A percentile compares a stretch with the other conserved stretches of the same genome.
Evolutionary conservation across 257 asterid species (phyloP).

Genomic region (Capsicum pubescens): DNA sequence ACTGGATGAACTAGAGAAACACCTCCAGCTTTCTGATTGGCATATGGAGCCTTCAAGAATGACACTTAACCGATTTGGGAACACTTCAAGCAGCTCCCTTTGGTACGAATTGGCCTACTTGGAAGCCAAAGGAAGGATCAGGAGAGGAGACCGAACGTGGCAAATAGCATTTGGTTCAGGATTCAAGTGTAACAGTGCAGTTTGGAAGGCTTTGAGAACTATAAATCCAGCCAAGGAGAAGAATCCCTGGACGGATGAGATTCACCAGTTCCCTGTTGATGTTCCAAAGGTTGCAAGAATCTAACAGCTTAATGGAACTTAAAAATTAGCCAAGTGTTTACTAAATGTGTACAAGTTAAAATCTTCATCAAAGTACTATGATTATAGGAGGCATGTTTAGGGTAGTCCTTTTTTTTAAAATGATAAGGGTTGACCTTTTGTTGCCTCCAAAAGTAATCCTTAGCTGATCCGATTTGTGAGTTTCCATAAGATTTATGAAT

Average conservation of each 20-base stretch:
- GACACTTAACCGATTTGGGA: conserved; percentile 78
- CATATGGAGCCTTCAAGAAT: conserved; percentile 87
- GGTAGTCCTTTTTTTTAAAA: not conserved
- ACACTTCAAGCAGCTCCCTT: conserved; percentile 85
- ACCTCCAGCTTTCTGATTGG: conserved; percentile 72
- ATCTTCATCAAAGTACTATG: not conserved
- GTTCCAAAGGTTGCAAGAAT: conserved; percentile 45
- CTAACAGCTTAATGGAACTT: not conserved
- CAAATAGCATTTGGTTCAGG: conserved; percentile 92
- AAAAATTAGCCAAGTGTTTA: not conserved
- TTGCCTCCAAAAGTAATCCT: not conserved
- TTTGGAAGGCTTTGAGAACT: conserved; percentile 77
- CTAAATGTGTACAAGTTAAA: conserved; percentile 7
- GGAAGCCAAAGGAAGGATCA: conserved; percentile 82
- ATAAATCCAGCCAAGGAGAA: conserved; percentile 51
- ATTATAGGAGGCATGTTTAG: not conserved
- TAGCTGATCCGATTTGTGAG: not conserved
- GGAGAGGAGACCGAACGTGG: conserved; percentile 83
- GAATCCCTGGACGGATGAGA: conserved; percentile 52
- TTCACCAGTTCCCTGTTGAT: conserved; percentile 46
- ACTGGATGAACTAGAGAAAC: conserved; percentile 76
- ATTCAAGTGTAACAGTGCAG: conserved; percentile 86
- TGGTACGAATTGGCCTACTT: conserved; percentile 76
- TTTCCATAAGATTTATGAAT: not conserved
- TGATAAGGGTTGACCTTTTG: not conserved